Evolutionary conservation across 495 filamentous ascomycete species (phyloP).

Genomic region (Penicillium ucsense): DNA sequence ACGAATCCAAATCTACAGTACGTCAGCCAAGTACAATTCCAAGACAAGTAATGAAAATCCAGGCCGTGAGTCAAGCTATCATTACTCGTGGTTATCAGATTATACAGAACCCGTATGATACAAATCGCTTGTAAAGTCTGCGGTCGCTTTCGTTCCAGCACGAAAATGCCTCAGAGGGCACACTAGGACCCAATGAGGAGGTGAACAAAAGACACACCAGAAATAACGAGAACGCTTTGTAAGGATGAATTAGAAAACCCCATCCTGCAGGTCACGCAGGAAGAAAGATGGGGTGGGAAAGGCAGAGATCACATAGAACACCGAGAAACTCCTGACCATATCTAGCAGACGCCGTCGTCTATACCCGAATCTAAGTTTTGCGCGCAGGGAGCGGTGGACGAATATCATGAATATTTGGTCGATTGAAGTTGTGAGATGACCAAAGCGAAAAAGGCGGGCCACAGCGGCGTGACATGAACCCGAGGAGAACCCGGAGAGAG

Average conservation of each 20-base stretch:
- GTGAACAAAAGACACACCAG: neutral
- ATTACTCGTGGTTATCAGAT: slow-evolving; percentile 12
- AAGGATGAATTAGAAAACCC: too few species aligned
- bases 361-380: slow-evolving; percentile 19
- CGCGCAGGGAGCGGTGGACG: neutral
- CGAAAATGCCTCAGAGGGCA: neutral
- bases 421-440: too few species aligned
- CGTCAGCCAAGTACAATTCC: too few species aligned
- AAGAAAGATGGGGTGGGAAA: slow-evolving; percentile 3
- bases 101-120: slow-evolving; percentile 19
- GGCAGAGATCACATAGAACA: slow-evolving; percentile 7
- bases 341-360: slow-evolving; percentile 32
- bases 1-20: too few species aligned
- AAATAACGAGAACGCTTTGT: too few species aligned
- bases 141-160: neutral
- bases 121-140: slow-evolving; percentile 17
- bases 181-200: neutral
- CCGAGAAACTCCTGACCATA: slow-evolving; percentile 23
- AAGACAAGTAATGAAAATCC: neutral
- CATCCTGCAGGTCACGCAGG: too few species aligned
- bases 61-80: neutral
- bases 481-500: too few species aligned
- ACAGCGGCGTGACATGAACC: neutral
- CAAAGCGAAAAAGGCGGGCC: slow-evolving; percentile 2
- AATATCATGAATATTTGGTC: too few species aligned